Conservation (phyloP, 2,329 filamentous ascomycete genomes). For the Colletotrichum melonis region DNA sequence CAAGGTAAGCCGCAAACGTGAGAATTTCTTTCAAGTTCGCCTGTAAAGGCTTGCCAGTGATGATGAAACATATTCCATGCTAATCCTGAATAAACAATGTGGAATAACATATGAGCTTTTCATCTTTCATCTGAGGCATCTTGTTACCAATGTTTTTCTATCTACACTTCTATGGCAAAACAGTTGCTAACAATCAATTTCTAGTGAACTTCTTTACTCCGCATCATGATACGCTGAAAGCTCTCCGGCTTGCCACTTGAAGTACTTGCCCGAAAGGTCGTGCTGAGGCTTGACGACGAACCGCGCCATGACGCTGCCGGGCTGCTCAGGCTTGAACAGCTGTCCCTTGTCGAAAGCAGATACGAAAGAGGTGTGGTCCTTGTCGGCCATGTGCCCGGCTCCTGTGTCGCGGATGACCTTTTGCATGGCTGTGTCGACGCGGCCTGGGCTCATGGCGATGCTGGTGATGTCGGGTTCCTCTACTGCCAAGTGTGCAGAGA, state of each 20-base stretch:
- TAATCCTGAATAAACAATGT: slow-evolving; percentile 78
- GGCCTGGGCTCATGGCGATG: slow-evolving; percentile 80
- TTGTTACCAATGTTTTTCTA: slow-evolving; percentile 45
- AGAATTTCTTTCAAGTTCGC: slow-evolving; percentile 37
- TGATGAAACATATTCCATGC: slow-evolving; percentile 80
- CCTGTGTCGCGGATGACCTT: slow-evolving; percentile 77
- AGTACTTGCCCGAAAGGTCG: slow-evolving; percentile 80
- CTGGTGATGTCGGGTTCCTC: slow-evolving; percentile 84
- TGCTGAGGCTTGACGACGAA: slow-evolving; percentile 74
- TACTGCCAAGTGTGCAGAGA: slow-evolving; percentile 76
- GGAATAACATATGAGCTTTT: slow-evolving; percentile 80
- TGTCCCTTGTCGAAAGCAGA: slow-evolving; percentile 76
- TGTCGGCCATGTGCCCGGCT: slow-evolving; percentile 59
- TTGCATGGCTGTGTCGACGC: slow-evolving; percentile 93
- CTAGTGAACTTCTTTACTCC: slow-evolving; percentile 30
- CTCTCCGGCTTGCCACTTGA: slow-evolving; percentile 68
- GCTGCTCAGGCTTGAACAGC: slow-evolving; percentile 84
- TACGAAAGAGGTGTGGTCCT: slow-evolving; percentile 75
- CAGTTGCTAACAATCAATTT: slow-evolving; percentile 37
- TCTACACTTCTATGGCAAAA: slow-evolving; percentile 37
- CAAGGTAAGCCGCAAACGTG: slow-evolving; percentile 41
- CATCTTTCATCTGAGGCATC: slow-evolving; percentile 81
- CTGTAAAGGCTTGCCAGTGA: slow-evolving; percentile 59
- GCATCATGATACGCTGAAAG: slow-evolving; percentile 63
- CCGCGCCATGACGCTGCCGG: slow-evolving; percentile 86